Evolutionary conservation across 139 green algal species (phyloP), one percentile per base, ranked within the genome.

Genomic region (Micractinium sp.): DNA sequence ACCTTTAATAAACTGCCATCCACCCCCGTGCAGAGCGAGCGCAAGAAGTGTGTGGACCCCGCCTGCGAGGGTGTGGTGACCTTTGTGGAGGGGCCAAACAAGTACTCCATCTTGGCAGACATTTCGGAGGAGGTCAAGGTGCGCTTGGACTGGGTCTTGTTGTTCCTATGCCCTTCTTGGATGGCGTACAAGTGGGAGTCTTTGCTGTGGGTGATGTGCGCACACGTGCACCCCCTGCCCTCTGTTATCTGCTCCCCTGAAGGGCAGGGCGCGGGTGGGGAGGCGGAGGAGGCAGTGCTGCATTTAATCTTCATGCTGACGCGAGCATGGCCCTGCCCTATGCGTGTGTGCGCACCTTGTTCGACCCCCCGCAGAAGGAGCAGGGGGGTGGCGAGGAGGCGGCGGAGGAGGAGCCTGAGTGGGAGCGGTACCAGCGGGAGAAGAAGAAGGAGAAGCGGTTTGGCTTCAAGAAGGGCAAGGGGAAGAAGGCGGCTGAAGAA

Each of bases 391-490:
- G 25, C 16, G 27, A 20, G 29, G 31, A 39, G 41, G 79, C 12
- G 38, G 38, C 25, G 14, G 79, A 84, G 79, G 79, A 84, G 79
- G 38, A 35, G 77, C 77, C 77, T 19, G 77, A 84, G 78, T 84
- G 78, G 80, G n/a, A 85, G 83, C 66, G 19, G 0, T 87, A 41
- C 53, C 31, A 66, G 82, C 82, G 35, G n/a, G 16, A 87, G 35
- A 35, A 61, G 82, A n/a, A 78, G 61, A 66, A 67, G 82, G 60
- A 79, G 61, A 38, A 31, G 29, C 83, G 83, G 20, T 79, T 81
- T 38, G 18, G 61, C 18, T 87, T 87, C 63, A 87, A 87, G 67
- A 87, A 87, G 83, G 39, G 82, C 63, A 79, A 41, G 67, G 67
- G 66, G 20, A 69, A 31, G 67, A 80, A 39, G 39, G 67, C 31